These are phyloP conservation scores for Guillardia theta DNA, from an alignment of 78 protist species.

Conservation along the genomic window DNA sequence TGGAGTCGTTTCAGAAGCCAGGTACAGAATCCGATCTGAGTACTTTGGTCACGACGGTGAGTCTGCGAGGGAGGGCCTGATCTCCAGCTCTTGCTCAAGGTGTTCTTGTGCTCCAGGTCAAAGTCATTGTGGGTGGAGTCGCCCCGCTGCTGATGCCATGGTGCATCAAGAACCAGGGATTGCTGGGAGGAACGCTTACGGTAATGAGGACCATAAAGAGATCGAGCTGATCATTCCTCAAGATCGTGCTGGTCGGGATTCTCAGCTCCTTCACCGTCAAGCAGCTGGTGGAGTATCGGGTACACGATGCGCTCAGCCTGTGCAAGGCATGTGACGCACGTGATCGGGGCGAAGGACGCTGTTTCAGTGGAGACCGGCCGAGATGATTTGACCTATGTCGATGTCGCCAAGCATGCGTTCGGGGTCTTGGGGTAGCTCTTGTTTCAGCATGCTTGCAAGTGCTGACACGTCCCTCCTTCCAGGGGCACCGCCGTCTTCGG, in stretches of 20 bases:
- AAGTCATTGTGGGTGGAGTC: neutral
- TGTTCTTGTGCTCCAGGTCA: neutral
- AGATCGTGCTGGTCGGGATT: neutral
- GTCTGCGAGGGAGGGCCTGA: too few relatives aligned
- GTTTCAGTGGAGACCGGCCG: neutral
- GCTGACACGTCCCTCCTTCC: neutral
- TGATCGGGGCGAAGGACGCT: neutral
- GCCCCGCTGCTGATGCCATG: constrained; percentile 31
- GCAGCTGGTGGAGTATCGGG: neutral
- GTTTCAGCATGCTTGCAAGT: neutral
- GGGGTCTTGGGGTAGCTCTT: neutral
- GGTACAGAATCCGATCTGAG: neutral
- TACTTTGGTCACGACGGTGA: too few relatives aligned
- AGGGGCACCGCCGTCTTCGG: neutral
- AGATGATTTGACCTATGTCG: constrained; percentile 1
- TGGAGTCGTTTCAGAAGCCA: neutral
- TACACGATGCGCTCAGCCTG: neutral
- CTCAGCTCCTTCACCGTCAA: neutral
- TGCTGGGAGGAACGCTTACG: neutral
- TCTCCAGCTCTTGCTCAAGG: too few relatives aligned
- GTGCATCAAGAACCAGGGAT: constrained; percentile 22
- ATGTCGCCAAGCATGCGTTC: neutral
- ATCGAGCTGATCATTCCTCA: neutral
- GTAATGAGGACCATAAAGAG: neutral
- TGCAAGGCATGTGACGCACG: neutral